Base-by-base conservation (phyloP, 2,329 filamentous ascomycete species). In the Xylariaceae sp. region DNA sequence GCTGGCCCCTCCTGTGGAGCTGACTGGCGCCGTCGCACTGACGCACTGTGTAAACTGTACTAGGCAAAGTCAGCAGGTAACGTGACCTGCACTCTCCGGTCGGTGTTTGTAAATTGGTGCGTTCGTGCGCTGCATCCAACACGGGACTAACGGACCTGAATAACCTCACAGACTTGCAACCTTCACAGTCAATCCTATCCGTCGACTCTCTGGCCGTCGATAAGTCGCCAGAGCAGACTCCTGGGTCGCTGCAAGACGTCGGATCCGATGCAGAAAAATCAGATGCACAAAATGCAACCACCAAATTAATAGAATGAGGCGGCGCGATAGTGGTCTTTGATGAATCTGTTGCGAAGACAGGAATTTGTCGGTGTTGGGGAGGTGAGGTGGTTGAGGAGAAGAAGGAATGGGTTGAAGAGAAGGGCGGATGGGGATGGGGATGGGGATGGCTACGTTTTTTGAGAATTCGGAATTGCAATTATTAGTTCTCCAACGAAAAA, bases 381-480 rank as follows among this genome's bases (percentile, higher is more conserved):
- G 62, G 51, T 34, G 56, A 63, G 61, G 59, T 61, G 55, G 60
- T 59, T 61, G 60, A 58, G 58, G 60, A 62, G 52, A 61, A 69
- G 67, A 66, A 64, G 57, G 58, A 45, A 57, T 57, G 60, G 54
- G 49, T 64, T 53, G 55, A 22, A 58, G 47, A 59, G 60, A 59
- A 61, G 64, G 63, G 64, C 66, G 68, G 69, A 71, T 29, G 70
- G 67, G 60, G 67, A 71, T 69, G 67, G 67, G 76, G 26, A 26
- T 26, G 26, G 26, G 74, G 76, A 80, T 77, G 74, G 73, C 72
- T 77, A 74, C 74, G 72, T 76, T 76, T 77, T 74, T 72, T 68
- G 47, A 56, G 57, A 61, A 59, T 56, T 57, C 55, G 51, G 62
- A 70, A 70, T 68, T 71, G 70, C 69, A 72, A 72, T 71, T 71